Evolutionary conservation across 345 rosid genomes (phyloP), one percentile per base, ranked within the genome.

Genomic region (Lumnitzera racemosa): DNA sequence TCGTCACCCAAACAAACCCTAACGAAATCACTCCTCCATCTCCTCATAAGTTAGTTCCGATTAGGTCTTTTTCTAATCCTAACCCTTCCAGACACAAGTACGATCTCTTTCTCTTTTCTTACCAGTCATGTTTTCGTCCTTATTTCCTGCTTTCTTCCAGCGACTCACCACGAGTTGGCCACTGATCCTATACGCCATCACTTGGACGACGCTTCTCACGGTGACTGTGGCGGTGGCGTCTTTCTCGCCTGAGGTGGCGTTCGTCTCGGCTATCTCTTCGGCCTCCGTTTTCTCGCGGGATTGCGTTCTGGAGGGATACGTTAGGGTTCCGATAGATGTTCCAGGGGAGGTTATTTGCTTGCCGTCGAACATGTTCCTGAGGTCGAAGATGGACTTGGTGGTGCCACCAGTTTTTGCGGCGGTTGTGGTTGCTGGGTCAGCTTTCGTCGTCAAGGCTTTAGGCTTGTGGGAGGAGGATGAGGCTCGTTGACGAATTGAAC

Each of bases 401-500:
- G 83, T 88, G 2, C 90, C 98, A n/a, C 90, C 94, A 49, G 78
- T 86, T 27, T 86, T 88, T 59, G 95, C 98, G 13, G 96, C 96
- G 2, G 80, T 78, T 3, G 89, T 88, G 27, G 98, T 91, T 53
- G 94, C 81, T 56, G 80, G 80, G 47, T 88, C 91, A 17, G 94
- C 90, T 61, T 80, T 82, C 66, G 69, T 75, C 4, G 90, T 91
- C n/a, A 78, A 95, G 16, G 76, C 90, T 8, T 49, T 83, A 66
- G 88, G 84, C 69, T 67, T 86, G 49, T 81, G 85, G 79, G 96
- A 84, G 64, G 71, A 70, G 2, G 87, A 82, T 5, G 76, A 80
- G 57, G 61, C 78, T 68, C 70, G 59, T 23, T 78, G 64, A 57
- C 46, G 53, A 14, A n/a, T 27, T 15, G 25, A 15, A 25, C 12